A percentile compares a stretch with the other conserved stretches of the same genome.
These are phyloP conservation scores for Amanita muscaria DNA, from an alignment of 768 basidiomycete species.

Conservation along the genomic window DNA sequence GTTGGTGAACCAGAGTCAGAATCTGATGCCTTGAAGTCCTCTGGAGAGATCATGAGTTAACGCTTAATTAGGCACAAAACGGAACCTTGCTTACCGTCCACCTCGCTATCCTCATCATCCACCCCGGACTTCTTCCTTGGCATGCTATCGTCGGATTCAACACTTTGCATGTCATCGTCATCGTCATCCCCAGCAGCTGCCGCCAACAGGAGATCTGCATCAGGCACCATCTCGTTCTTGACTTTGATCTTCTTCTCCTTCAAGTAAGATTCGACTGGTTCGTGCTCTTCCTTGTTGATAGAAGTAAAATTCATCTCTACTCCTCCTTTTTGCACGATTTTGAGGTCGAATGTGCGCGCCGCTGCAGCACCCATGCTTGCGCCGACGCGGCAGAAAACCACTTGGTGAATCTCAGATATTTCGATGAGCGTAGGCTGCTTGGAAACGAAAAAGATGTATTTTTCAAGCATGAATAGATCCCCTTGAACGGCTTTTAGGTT, in stretches of 20 bases:
- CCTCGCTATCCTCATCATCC: conserved; percentile 69
- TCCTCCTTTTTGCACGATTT: conserved; percentile 77
- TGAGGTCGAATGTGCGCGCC: conserved; percentile 89
- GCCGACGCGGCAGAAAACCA: conserved; percentile 90
- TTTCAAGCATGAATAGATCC: conserved; percentile 96
- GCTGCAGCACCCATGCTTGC: conserved; percentile 74
- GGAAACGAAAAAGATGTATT: conserved; percentile 96
- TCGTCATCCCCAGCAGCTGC: conserved; percentile 62
- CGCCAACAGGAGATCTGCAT: conserved; percentile 67
- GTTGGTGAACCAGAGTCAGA: conserved; percentile 88
- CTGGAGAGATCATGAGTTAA: conserved; percentile 28
- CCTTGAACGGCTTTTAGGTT: conserved; percentile 96
- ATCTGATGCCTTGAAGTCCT: conserved; percentile 84
- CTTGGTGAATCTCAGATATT: conserved; percentile 81
- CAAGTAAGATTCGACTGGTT: conserved; percentile 75
- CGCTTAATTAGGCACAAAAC: not conserved
- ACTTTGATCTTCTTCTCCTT: conserved; percentile 86
- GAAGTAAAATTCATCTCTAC: conserved; percentile 87
- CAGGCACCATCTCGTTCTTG: conserved; percentile 93
- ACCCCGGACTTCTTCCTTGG: conserved; percentile 35
- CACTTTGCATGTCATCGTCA: conserved; percentile 78
- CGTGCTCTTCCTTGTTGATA: conserved; percentile 93
- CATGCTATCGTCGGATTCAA: conserved; percentile 60
- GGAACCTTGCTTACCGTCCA: conserved; percentile 48
- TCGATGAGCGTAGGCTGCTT: conserved; percentile 91